These are phyloP conservation scores for Apophysomyces trapeziformis DNA, from an alignment of 371 early-diverging fungal genomes.

Conservation along the genomic window DNA sequence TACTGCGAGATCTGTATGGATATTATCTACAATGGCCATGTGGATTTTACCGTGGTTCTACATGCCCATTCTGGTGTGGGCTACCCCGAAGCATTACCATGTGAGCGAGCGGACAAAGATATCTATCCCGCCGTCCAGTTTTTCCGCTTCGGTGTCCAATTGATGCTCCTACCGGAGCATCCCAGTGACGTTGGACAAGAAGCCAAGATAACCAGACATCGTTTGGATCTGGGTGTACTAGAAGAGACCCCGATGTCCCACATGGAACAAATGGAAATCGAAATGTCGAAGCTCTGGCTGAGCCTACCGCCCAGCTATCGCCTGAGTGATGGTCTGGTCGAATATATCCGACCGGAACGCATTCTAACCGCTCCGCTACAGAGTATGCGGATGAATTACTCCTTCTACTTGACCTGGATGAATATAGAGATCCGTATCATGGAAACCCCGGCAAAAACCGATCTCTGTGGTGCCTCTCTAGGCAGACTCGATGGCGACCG, in stretches of 20 bases:
- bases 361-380: constrained; percentile 20
- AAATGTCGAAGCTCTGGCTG: constrained; percentile 41
- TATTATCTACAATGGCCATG: constrained; percentile 31
- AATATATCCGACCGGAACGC: constrained; percentile 38
- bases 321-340: constrained; percentile 35
- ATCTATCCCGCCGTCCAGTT: constrained; percentile 11
- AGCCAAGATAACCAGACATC: constrained; percentile 23
- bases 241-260: constrained; percentile 24
- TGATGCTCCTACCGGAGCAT: neutral
- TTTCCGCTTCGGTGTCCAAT: constrained; percentile 2
- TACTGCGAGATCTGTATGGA: constrained; percentile 35
- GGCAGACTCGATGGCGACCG: constrained; percentile 40
- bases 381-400: constrained; percentile 33
- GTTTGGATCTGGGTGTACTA: constrained; percentile 30
- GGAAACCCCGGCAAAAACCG: constrained; percentile 30
- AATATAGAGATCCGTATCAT: constrained; percentile 38
- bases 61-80: constrained; percentile 41
- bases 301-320: constrained; percentile 28
- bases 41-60: constrained; percentile 28
- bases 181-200: neutral
- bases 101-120: constrained; percentile 20
- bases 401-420: constrained; percentile 42
- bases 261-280: constrained; percentile 36
- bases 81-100: constrained; percentile 30
- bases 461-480: constrained; percentile 29